These are phyloP conservation scores for Danielia reshetovae DNA, from an alignment of 805 yeast species.

Conservation along the genomic window DNA sequence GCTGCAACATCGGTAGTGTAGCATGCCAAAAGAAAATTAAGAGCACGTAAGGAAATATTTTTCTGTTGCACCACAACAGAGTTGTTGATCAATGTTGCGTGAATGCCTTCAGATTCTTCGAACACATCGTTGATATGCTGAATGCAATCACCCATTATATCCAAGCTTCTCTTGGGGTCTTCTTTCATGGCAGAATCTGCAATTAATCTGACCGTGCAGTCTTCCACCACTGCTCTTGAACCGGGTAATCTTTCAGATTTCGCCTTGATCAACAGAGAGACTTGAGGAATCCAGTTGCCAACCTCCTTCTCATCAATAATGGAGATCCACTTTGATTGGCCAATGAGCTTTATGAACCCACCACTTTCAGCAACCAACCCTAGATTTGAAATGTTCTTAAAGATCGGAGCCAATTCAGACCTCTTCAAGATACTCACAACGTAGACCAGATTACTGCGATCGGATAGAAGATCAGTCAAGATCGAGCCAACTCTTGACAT, in stretches of 20 bases:
- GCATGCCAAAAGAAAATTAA: conserved; percentile 46
- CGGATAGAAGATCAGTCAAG: conserved; percentile 54
- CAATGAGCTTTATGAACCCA: conserved; percentile 61
- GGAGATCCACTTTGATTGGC: conserved; percentile 55
- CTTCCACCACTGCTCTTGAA: conserved; percentile 65
- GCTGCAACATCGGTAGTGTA: conserved; percentile 21
- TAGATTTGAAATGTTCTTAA: conserved; percentile 60
- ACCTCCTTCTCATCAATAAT: conserved; percentile 49
- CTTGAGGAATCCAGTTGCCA: conserved; percentile 55
- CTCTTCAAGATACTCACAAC: conserved; percentile 64
- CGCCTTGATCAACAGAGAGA: conserved; percentile 51
- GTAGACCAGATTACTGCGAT: conserved; percentile 64
- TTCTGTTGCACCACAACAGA: conserved; percentile 69
- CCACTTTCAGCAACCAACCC: conserved; percentile 93
- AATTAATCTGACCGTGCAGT: conserved; percentile 72
- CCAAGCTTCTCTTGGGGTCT: conserved; percentile 57
- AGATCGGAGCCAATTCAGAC: conserved; percentile 61
- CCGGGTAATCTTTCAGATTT: conserved; percentile 79
- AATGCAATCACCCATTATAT: conserved; percentile 78
- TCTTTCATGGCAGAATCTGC: conserved; percentile 64
- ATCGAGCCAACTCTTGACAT: conserved; percentile 50
- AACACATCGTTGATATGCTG: conserved; percentile 79
- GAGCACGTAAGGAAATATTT: conserved; percentile 53
- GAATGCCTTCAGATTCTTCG: conserved; percentile 47
- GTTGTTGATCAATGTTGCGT: conserved; percentile 70